Percentiles rank a stretch among this genome's conserved stretches.
Evolutionary conservation across 2,329 filamentous ascomycete genomes (phyloP).

Genomic region (Tolypocladium inflatum): DNA sequence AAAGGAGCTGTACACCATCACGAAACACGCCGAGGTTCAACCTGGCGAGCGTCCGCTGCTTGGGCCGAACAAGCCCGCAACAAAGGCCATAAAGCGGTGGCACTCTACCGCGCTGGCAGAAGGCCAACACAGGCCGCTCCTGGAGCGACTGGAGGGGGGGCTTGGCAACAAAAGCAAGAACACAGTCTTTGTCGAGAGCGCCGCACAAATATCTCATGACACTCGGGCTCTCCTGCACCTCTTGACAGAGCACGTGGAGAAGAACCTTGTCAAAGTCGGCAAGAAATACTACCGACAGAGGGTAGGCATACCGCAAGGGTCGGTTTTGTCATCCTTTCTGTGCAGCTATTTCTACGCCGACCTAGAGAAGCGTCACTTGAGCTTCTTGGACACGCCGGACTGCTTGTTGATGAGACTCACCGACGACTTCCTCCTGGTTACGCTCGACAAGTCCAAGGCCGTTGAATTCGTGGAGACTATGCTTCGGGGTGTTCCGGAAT

Average conservation of each 20-base stretch:
- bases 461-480: slow-evolving; percentile 66
- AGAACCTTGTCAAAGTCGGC: slow-evolving; percentile 81
- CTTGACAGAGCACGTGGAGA: slow-evolving; percentile 67
- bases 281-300: slow-evolving; percentile 84
- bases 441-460: slow-evolving; percentile 57
- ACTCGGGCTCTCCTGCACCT: slow-evolving; percentile 56
- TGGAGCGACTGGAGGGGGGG: slow-evolving; percentile 30
- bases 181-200: slow-evolving; percentile 68
- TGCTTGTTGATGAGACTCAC: slow-evolving; percentile 72
- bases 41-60: slow-evolving; percentile 25
- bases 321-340: slow-evolving; percentile 72
- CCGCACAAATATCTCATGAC: slow-evolving; percentile 46
- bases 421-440: slow-evolving; percentile 90
- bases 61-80: slow-evolving; percentile 10
- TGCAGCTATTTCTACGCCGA: slow-evolving; percentile 97
- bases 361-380: slow-evolving; percentile 60
- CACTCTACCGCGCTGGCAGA: slow-evolving; percentile 37
- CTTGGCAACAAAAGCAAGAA: slow-evolving; percentile 42
- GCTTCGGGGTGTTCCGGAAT: slow-evolving; percentile 68
- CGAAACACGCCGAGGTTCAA: slow-evolving; percentile 65
- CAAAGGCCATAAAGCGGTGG: slow-evolving; percentile 39
- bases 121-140: slow-evolving; percentile 32
- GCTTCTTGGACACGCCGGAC: slow-evolving; percentile 48
- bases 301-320: slow-evolving; percentile 86
- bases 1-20: slow-evolving; percentile 57